A percentile compares a stretch with the other conserved stretches of the same genome.
These are phyloP conservation scores for Lentinula sp. DNA, from an alignment of 768 basidiomycete species.

Conservation along the genomic window DNA sequence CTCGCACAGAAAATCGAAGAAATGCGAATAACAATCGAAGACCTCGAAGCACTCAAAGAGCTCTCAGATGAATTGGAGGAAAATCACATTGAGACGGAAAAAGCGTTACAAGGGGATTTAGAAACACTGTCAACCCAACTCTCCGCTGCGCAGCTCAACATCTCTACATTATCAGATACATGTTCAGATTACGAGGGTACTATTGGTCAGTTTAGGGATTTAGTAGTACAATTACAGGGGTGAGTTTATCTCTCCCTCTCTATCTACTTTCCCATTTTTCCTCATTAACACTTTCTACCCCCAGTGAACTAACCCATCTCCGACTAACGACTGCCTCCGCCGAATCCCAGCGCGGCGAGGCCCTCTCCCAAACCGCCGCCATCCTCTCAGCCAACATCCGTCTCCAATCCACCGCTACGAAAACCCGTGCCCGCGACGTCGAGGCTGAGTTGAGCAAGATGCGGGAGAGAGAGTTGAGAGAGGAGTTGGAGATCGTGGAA, in stretches of 20 bases:
- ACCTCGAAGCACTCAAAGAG: constrained; percentile 92
- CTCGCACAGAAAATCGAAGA: constrained; percentile 85
- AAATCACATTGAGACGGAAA: constrained; percentile 92
- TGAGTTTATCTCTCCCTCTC: constrained; percentile 26
- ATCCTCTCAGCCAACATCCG: constrained; percentile 95
- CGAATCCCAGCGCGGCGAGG: constrained; percentile 75
- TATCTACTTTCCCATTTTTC: background rate
- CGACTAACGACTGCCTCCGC: constrained; percentile 83
- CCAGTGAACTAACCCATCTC: constrained; percentile 79
- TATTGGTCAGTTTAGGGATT: constrained; percentile 87
- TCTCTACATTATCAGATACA: constrained; percentile 66
- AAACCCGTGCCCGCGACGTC: constrained; percentile 85
- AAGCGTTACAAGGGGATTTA: constrained; percentile 82
- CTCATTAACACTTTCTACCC: constrained; percentile 1
- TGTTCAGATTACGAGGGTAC: constrained; percentile 85
- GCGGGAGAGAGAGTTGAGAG: constrained; percentile 77
- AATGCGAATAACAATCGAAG: constrained; percentile 93
- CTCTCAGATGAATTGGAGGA: constrained; percentile 97
- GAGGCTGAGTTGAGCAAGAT: constrained; percentile 85
- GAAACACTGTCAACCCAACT: background rate
- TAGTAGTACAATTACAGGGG: constrained; percentile 81
- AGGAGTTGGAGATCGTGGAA: constrained; percentile 77
- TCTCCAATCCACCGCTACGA: constrained; percentile 84
- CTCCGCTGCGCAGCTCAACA: constrained; percentile 28
- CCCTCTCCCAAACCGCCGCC: constrained; percentile 84